Evolutionary conservation across 2,329 filamentous ascomycete species (phyloP), one percentile per base, ranked within the genome.

Genomic region (Aspergillus sp.): DNA sequence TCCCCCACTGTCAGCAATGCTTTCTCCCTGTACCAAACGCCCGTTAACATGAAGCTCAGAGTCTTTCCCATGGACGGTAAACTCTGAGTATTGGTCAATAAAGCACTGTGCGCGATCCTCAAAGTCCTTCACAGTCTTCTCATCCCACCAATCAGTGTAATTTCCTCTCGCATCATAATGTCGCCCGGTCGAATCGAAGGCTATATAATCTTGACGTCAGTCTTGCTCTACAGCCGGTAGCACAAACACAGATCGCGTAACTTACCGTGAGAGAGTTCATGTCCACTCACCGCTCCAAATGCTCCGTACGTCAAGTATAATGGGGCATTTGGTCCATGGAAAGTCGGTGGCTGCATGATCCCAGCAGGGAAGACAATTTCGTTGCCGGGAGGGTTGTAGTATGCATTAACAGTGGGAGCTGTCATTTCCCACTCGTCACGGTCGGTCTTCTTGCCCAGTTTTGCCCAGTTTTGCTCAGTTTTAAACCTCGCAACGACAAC

Each of bases 1-100:
- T 14, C 88, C 88, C 15, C 87, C 87, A 1, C 87, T 85, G 69
- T 90, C 88, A 1, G 87, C 87, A 66, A 90, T 87, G 67, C 90
- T 90, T 74, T 90, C 88, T 19, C 84, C 85, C 2, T 90, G 74
- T 0, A 87, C 90, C 14, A 85, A 76, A 23, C 76, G 76, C 9
- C 87, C 88, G 58, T 88, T 86, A 55, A 90, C 82, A 59, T 86
- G 82, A 0, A 88, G 76, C 60, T 84, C 81, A 1, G 78, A 83
- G 39, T 87, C 79, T 11, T 83, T 78, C 0, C 82, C 84, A 0
- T 78, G 76, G 12, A 89, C 79, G 0, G 82, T 84, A 67, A 83
- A 88, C 35, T 87, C 81, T 57, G 75, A 73, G 68, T 88, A 90
- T 72, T 90, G 86, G n/a, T 88, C 76, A 2, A 89, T 76, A 59